Percentiles rank a stretch among this genome's conserved stretches.
Evolutionary conservation across 441 rosid genomes (phyloP).

Genomic region (Erodium texanum): DNA sequence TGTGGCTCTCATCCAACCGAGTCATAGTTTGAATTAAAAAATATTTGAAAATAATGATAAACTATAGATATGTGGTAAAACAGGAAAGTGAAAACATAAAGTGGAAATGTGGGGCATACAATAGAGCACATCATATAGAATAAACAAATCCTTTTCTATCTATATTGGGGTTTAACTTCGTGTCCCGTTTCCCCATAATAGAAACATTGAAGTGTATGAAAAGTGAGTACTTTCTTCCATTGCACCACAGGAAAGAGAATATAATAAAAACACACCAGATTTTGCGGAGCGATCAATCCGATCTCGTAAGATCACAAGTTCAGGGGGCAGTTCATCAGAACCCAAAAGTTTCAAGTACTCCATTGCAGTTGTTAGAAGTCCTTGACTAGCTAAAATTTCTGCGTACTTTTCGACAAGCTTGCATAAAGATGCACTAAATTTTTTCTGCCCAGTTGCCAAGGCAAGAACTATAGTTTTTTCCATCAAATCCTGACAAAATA

Average conservation of each 20-base stretch:
- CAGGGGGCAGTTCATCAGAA: constrained; percentile 78
- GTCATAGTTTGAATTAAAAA: too few relatives aligned
- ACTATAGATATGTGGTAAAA: not conserved
- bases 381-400: constrained; percentile 97
- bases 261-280: constrained; percentile 4
- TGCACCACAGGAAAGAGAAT: not conserved
- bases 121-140: not conserved
- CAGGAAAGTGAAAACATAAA: not conserved
- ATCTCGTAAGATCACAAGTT: constrained; percentile 74
- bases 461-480: constrained; percentile 98
- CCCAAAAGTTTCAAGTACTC: constrained; percentile 81
- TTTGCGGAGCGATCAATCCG: constrained; percentile 41
- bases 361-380: constrained; percentile 68
- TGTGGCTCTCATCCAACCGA: not conserved
- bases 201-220: not conserved
- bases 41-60: too few relatives aligned
- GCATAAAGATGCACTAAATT: constrained; percentile 86
- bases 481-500: constrained; percentile 76
- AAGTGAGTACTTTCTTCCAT: not conserved
- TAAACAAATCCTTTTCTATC: not conserved
- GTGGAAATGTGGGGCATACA: not conserved
- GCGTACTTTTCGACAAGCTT: constrained; percentile 98
- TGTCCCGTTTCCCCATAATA: not conserved
- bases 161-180: not conserved
- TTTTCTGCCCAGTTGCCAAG: constrained; percentile 91